Evolutionary conservation across 768 basidiomycete species (phyloP), one percentile per base, ranked within the genome.

Genomic region (button mushroom (Agaricus bisporus)): DNA sequence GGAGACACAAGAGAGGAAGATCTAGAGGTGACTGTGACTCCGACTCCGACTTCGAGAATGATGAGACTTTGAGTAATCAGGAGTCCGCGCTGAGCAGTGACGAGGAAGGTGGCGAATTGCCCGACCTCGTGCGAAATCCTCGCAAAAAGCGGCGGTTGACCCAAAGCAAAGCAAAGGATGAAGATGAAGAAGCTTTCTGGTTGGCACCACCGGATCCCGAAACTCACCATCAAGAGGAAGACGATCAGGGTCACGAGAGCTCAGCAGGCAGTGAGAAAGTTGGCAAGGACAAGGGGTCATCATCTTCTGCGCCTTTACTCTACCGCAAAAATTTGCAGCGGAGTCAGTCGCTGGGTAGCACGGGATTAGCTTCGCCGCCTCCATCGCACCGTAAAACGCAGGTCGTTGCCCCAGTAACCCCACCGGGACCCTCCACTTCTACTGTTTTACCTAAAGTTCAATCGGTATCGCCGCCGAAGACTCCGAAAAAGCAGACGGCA

Each of bases 311-410:
- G 38, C 70, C 72, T 2, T 60, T 70, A 48, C 66, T 71, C 54
- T 79, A 65, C 64, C 72, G 63, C 55, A 73, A 58, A 42, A 42
- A 32, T 22, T 53, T 45, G 32, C 59, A 65, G 67, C 37, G 59
- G 54, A 55, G 53, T 39, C 53, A 47, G 32, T 57, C 59, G 18
- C 57, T 26, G 25, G 44, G 48, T 14, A 59, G 59, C 20, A 65
- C 62, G 26, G 74, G 75, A 39, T 78, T 80, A 1, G 76, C 83
- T 17, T 86, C 84, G 0, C 86, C 86, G 1, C 85, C 86, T 4
- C 84, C 83, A 0, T 87, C 85, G 2, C 71, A 81, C 58, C 73
- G 82, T 14, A 76, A 75, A 55, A 55, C 48, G 17, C 54, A 48
- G 10, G 32, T 20, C 17, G 36, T 25, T 11, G 46, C 20, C 22